Evolutionary conservation across 2,329 filamentous ascomycete species (phyloP).

Genomic region (Ophiostoma ulmi): DNA sequence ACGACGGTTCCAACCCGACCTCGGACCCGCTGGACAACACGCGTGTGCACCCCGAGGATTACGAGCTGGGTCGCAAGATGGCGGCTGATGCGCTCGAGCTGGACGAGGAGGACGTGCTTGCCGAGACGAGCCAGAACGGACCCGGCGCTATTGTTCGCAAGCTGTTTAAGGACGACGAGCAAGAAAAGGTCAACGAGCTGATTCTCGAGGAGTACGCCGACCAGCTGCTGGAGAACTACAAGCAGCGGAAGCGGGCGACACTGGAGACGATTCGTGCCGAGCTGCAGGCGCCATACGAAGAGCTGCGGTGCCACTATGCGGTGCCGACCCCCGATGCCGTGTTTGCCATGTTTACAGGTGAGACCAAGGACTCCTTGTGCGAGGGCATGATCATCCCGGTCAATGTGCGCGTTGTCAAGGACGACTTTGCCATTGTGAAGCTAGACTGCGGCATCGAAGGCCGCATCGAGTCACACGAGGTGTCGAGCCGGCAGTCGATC

Average conservation of each 20-base stretch:
- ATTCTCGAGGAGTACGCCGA: slow-evolving; percentile 96
- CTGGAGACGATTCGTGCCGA: slow-evolving; percentile 94
- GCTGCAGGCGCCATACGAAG: slow-evolving; percentile 87
- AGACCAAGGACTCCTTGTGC: slow-evolving; percentile 75
- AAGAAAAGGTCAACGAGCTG: slow-evolving; percentile 92
- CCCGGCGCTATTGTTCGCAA: slow-evolving; percentile 86
- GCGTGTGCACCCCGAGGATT: slow-evolving; percentile 95
- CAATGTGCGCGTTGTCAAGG: slow-evolving; percentile 79
- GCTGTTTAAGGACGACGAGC: slow-evolving; percentile 88
- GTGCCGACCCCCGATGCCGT: slow-evolving; percentile 68
- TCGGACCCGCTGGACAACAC: slow-evolving; percentile 95
- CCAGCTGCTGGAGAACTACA: slow-evolving; percentile 87
- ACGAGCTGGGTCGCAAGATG: slow-evolving; percentile 97
- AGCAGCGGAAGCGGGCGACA: slow-evolving; percentile 90
- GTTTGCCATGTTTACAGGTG: slow-evolving; percentile 95
- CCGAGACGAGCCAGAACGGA: slow-evolving; percentile 85
- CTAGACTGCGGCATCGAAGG: slow-evolving; percentile 94
- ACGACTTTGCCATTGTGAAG: slow-evolving; percentile 88
- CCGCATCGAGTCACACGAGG: slow-evolving; percentile 74
- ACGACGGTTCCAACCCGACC: slow-evolving; percentile 71
- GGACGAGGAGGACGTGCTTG: slow-evolving; percentile 96
- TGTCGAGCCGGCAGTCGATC: slow-evolving; percentile 66
- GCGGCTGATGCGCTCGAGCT: slow-evolving; percentile 93
- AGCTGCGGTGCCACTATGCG: slow-evolving; percentile 76
- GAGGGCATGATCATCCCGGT: slow-evolving; percentile 92